Percentiles rank a stretch among this genome's conserved stretches.
These are phyloP conservation scores for Clonostachys sp. DNA, from an alignment of 2,329 filamentous ascomycete genomes.

Conservation along the genomic window DNA sequence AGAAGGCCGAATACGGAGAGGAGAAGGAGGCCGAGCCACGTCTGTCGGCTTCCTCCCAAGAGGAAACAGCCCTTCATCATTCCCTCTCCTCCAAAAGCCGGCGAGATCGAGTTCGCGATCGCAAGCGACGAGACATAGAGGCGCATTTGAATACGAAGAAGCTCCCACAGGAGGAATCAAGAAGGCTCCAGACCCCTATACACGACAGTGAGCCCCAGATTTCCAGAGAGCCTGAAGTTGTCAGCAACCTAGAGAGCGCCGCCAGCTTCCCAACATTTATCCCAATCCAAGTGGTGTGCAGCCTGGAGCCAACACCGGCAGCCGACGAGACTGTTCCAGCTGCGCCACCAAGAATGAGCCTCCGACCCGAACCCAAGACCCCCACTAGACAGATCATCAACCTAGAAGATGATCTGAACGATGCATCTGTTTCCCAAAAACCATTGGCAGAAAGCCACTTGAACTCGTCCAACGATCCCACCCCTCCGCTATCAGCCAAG, in stretches of 20 bases:
- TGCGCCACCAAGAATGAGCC: neutral
- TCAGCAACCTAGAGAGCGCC: neutral
- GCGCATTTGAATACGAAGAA: conserved; percentile 16
- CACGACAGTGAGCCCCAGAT: neutral
- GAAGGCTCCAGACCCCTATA: no score
- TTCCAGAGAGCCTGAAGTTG: neutral
- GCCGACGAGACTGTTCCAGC: neutral
- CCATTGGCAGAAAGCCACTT: neutral
- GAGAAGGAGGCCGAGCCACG: conserved; percentile 1
- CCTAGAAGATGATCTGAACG: neutral
- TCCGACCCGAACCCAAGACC: neutral
- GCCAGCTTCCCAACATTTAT: conserved; percentile 15
- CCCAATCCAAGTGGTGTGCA: conserved; percentile 31
- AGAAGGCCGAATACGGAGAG: neutral
- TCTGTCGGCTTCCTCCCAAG: neutral
- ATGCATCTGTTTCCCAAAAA: neutral
- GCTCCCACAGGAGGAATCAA: conserved; percentile 6
- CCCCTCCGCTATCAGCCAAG: conserved; percentile 20
- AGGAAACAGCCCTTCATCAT: conserved; percentile 7
- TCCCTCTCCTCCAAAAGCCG: conserved; percentile 19
- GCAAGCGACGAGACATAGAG: conserved; percentile 33
- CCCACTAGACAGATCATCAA: neutral
- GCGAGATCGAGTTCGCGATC: conserved; percentile 29
- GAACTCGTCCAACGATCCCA: conserved; percentile 10
- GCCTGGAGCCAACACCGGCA: conserved; percentile 22